Percentiles rank a stretch among this genome's conserved stretches.
These are phyloP conservation scores for Rhynchosporium secalis DNA, from an alignment of 2,329 filamentous ascomycete genomes.

Conservation along the genomic window DNA sequence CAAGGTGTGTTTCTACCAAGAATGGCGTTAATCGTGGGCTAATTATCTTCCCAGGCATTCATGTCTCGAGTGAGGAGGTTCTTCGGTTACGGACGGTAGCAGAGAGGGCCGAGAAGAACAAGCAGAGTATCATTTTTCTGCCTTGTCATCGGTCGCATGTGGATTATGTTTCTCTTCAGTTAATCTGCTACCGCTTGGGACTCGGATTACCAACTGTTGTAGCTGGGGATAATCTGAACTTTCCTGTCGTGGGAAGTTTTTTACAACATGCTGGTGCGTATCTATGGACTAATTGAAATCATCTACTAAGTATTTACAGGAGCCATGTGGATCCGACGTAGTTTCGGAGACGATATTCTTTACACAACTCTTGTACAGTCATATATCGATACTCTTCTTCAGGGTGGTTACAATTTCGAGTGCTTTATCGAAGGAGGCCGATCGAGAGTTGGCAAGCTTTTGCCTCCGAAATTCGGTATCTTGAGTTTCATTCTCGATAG, in stretches of 20 bases:
- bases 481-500: conserved; percentile 89
- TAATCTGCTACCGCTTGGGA: conserved; percentile 93
- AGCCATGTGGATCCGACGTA: conserved; percentile 92
- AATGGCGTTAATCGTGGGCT: not conserved
- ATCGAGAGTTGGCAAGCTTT: conserved; percentile 87
- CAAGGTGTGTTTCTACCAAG: conserved; percentile 58
- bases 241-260: conserved; percentile 85
- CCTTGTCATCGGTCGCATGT: conserved; percentile 94
- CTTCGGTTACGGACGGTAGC: conserved; percentile 79
- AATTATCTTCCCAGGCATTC: conserved; percentile 57
- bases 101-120: conserved; percentile 77
- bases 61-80: conserved; percentile 94
- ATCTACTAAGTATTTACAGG: conserved; percentile 43
- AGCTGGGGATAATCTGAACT: conserved; percentile 93
- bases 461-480: conserved; percentile 95
- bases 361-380: conserved; percentile 93
- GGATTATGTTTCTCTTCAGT: conserved; percentile 91
- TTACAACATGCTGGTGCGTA: conserved; percentile 78
- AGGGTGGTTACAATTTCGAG: conserved; percentile 90
- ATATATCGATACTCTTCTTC: conserved; percentile 89
- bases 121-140: conserved; percentile 93
- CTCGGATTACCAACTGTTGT: conserved; percentile 88
- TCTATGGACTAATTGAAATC: no score
- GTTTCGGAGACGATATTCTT: conserved; percentile 87
- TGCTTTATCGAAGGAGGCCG: conserved; percentile 97